Evolutionary conservation across 352 stramenopile species (phyloP).

Genomic region (Phytophthora pisi): DNA sequence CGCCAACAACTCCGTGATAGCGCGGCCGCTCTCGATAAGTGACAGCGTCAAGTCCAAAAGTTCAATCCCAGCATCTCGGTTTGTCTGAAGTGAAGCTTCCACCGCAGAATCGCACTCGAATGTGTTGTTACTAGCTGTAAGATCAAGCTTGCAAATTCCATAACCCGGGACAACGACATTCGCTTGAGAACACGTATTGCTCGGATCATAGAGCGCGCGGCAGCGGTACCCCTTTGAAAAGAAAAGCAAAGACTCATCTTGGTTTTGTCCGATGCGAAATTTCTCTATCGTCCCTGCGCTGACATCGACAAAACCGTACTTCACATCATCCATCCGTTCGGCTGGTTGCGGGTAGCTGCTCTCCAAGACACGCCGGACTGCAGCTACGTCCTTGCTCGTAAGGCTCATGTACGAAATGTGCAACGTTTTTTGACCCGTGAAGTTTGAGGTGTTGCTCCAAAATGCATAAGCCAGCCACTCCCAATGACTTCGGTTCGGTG

Average conservation of each 20-base stretch:
- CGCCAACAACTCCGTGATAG: not conserved
- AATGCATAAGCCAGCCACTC: slow-evolving; percentile 6
- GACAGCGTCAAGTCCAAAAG: not conserved
- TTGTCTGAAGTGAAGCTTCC: not conserved
- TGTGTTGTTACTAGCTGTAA: not conserved
- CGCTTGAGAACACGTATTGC: not conserved
- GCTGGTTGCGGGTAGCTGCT: not conserved
- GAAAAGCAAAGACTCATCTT: not conserved
- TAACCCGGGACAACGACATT: slow-evolving; percentile 7
- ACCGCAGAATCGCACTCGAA: not conserved
- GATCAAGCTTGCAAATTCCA: slow-evolving; percentile 2
- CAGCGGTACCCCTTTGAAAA: not conserved
- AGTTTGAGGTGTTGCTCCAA: slow-evolving; percentile 1
- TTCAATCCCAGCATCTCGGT: not conserved
- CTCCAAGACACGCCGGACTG: not conserved
- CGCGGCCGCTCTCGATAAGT: not conserved
- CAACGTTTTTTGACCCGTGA: not conserved
- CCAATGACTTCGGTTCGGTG: not conserved
- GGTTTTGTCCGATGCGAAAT: not conserved
- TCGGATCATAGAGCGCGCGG: not conserved
- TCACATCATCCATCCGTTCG: not conserved
- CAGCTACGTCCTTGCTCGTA: not conserved
- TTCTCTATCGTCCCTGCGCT: not conserved
- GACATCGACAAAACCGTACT: not conserved
- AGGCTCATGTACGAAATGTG: not conserved